Percentiles rank a stretch among this genome's conserved stretches.
Evolutionary conservation across 1,284 basidiomycete genomes (phyloP).

Genomic region (Leccinum subfulvum): DNA sequence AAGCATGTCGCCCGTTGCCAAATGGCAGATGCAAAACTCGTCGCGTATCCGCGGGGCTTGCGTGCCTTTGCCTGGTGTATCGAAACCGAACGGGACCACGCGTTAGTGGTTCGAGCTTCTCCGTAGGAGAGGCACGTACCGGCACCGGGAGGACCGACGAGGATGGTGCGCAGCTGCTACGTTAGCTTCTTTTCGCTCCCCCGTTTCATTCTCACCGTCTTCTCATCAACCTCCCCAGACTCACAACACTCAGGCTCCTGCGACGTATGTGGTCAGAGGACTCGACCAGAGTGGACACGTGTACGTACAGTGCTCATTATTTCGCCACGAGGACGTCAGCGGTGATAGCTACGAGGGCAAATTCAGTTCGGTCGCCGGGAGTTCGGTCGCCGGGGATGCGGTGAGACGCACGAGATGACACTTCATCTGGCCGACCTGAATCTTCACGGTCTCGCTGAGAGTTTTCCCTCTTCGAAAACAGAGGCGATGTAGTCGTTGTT

Average conservation of each 20-base stretch:
- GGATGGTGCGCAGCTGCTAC: conserved; percentile 84
- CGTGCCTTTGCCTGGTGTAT: conserved; percentile 84
- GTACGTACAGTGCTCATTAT: too few relatives aligned
- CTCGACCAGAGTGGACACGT: too few relatives aligned
- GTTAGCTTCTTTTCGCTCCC: conserved; percentile 55
- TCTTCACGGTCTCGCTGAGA: conserved; percentile 90
- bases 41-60: conserved; percentile 94
- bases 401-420: conserved; percentile 72
- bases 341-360: too few relatives aligned
- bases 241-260: too few relatives aligned
- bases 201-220: too few relatives aligned
- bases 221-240: too few relatives aligned
- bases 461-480: conserved; percentile 62
- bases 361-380: too few relatives aligned
- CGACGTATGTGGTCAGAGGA: too few relatives aligned
- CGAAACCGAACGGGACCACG: neutral
- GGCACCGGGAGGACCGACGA: conserved; percentile 95
- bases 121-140: conserved; percentile 51
- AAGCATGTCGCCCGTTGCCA: conserved; percentile 98
- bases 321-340: too few relatives aligned
- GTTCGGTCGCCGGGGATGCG: too few relatives aligned
- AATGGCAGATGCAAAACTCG: conserved; percentile 94
- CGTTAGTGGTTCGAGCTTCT: conserved; percentile 3
- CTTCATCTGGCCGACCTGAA: conserved; percentile 92
- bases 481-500: too few relatives aligned